Percentiles rank a stretch among this genome's conserved stretches.
Evolutionary conservation across 805 yeast species (phyloP).

Genomic region (Henningerozyma blattae): DNA sequence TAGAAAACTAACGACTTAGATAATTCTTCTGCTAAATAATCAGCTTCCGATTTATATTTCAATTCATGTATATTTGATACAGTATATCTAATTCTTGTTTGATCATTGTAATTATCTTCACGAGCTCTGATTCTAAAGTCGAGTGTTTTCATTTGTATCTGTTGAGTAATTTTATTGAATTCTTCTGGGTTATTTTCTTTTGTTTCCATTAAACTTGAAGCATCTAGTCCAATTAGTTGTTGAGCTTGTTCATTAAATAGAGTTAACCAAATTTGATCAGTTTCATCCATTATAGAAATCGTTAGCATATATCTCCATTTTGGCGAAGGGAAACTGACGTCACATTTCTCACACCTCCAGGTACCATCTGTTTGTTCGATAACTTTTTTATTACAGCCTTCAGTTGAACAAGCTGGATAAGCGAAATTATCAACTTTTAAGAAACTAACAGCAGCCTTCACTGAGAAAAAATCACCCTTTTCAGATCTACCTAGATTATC

Average conservation of each 20-base stretch:
- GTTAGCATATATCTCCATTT: constrained; percentile 69
- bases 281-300: constrained; percentile 62
- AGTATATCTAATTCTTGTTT: constrained; percentile 62
- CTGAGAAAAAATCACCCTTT: constrained; percentile 63
- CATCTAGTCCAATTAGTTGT: constrained; percentile 47
- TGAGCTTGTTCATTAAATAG: constrained; percentile 79
- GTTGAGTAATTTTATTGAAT: constrained; percentile 34
- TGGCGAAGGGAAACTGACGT: constrained; percentile 55
- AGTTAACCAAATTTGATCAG: constrained; percentile 80
- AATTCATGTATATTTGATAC: constrained; percentile 41
- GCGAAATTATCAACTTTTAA: constrained; percentile 66
- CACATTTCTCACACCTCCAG: constrained; percentile 94
- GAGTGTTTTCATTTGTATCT: constrained; percentile 53
- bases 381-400: constrained; percentile 76
- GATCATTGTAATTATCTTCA: constrained; percentile 75
- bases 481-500: constrained; percentile 65
- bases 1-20: constrained; percentile 12
- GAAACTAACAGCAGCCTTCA: constrained; percentile 64
- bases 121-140: constrained; percentile 70
- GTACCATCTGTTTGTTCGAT: constrained; percentile 58
- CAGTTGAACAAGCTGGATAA: constrained; percentile 79
- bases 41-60: constrained; percentile 50
- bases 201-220: constrained; percentile 43
- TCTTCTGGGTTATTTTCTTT: constrained; percentile 35
- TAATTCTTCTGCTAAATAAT: constrained; percentile 34